Conservation (phyloP, 2,329 filamentous ascomycete genomes). For the Clarireedia monteithiana region DNA sequence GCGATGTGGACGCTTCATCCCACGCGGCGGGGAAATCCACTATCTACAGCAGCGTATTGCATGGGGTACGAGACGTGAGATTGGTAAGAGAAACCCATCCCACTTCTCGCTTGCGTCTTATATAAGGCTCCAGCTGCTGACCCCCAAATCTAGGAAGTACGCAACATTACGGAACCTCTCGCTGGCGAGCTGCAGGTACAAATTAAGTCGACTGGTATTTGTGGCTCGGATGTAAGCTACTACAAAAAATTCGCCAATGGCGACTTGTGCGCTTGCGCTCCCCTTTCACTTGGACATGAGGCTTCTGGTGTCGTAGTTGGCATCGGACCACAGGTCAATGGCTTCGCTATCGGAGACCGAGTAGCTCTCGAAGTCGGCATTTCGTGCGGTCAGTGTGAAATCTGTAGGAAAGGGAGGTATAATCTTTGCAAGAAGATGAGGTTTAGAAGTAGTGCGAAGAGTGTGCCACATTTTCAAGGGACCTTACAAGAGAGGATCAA, state of each 20-base stretch:
- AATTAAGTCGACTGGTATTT: slow-evolving; percentile 59
- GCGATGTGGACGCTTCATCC: slow-evolving; percentile 4
- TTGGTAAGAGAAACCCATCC: slow-evolving; percentile 37
- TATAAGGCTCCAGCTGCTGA: not conserved
- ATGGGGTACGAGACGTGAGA: slow-evolving; percentile 49
- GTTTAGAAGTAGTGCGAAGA: slow-evolving; percentile 55
- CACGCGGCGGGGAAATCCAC: slow-evolving; percentile 12
- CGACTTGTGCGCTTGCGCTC: slow-evolving; percentile 57
- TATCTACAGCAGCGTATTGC: slow-evolving; percentile 47
- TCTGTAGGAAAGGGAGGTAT: slow-evolving; percentile 77
- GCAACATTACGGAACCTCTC: slow-evolving; percentile 35
- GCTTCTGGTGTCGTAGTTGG: slow-evolving; percentile 51
- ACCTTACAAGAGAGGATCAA: slow-evolving; percentile 56
- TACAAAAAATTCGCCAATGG: slow-evolving; percentile 68
- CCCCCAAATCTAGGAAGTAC: slow-evolving; percentile 36
- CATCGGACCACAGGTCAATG: slow-evolving; percentile 44
- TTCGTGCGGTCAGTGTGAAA: slow-evolving; percentile 82
- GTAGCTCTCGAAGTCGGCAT: slow-evolving; percentile 82
- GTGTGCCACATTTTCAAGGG: slow-evolving; percentile 55
- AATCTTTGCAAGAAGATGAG: slow-evolving; percentile 55
- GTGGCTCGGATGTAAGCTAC: slow-evolving; percentile 63
- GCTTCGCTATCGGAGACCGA: slow-evolving; percentile 47
- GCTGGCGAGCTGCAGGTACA: slow-evolving; percentile 54
- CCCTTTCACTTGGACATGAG: slow-evolving; percentile 58
- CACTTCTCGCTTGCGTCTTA: not conserved